A percentile compares a stretch with the other conserved stretches of the same genome.
Conservation (phyloP, 257 asterid genomes). For the Ilex asprella region DNA sequence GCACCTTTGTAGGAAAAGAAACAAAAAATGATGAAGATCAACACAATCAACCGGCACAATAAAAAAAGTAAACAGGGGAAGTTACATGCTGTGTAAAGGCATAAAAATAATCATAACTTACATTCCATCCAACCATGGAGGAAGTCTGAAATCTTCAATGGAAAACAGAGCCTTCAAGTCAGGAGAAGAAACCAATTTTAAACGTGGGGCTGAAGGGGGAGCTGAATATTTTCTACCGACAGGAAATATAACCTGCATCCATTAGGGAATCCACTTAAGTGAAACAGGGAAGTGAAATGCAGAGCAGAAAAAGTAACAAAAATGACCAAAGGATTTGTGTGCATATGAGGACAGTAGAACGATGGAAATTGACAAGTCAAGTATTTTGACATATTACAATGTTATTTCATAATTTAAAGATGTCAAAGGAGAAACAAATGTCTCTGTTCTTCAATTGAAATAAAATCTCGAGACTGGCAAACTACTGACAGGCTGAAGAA, state of each 20-base stretch:
- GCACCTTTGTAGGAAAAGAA: slow-evolving; percentile 52
- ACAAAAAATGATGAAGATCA: slow-evolving; percentile 4
- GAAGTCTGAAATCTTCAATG: slow-evolving; percentile 85
- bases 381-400: no score
- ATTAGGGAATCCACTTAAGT: slow-evolving; percentile 8
- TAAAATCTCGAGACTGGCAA: no score
- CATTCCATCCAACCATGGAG: slow-evolving; percentile 95
- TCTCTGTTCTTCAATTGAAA: no score
- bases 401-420: no score
- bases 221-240: slow-evolving; percentile 61
- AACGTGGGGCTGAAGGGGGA: slow-evolving; percentile 59
- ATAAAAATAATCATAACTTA: slow-evolving; percentile 27
- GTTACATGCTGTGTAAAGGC: neutral
- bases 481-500: no score
- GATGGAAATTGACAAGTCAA: no score
- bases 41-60: slow-evolving; percentile 2
- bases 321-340: no score
- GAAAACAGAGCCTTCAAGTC: slow-evolving; percentile 77
- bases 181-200: slow-evolving; percentile 69
- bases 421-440: no score
- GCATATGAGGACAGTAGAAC: no score
- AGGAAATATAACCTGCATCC: slow-evolving; percentile 68
- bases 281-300: slow-evolving; percentile 8
- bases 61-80: neutral
- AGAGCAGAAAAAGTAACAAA: neutral